Evolutionary conservation across 75 land plant genomes (phyloP), one percentile per base, ranked within the genome.

Genomic region (Selaginella tamariscina): DNA sequence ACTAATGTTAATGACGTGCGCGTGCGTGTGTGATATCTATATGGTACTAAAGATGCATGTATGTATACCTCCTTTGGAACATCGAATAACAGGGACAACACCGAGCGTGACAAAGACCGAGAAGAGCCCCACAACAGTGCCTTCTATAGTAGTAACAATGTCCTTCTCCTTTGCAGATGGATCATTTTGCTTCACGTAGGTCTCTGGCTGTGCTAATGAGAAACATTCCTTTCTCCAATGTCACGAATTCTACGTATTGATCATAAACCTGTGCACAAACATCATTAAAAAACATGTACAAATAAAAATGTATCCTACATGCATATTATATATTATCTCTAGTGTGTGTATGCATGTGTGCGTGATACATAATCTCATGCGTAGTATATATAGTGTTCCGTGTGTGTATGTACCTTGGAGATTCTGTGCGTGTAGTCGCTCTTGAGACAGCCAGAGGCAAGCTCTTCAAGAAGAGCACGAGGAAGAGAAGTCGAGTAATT

Each of bases 401-500:
- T n/a, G n/a, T n/a, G n/a, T n/a, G n/a, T n/a, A n/a, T n/a, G n/a
- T n/a, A n/a, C 77, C 83, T 85, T 89, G 18, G 79, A 72, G 56
- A 93, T 77, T 56, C 90, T 71, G 11, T 81, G 72, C 59, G 82
- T 71, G 27, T 88, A 81, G 55, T 93, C 86, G 0, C 79, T 67
- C 49, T 69, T 75, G 54, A 93, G 70, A 20, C 72, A 67, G 21
- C 83, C 85, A 27, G 86, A 65, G 24, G 95, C 98, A 1, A 93
- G 86, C 39, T 88, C 84, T 65, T 93, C 98, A 24, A 93, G 75
- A 9, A 89, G 81, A 2, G 91, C 77, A 23, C 98, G 77, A 0
- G 98, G 83, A 49, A 93, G 76, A 0, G 98, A 93, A 0, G 98
- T 86, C 0, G 95, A 83, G 72, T 89, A 89, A 62, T 93, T 93